Base-by-base conservation (phyloP, 805 yeast species). In the Candida parachauliodes region DNA sequence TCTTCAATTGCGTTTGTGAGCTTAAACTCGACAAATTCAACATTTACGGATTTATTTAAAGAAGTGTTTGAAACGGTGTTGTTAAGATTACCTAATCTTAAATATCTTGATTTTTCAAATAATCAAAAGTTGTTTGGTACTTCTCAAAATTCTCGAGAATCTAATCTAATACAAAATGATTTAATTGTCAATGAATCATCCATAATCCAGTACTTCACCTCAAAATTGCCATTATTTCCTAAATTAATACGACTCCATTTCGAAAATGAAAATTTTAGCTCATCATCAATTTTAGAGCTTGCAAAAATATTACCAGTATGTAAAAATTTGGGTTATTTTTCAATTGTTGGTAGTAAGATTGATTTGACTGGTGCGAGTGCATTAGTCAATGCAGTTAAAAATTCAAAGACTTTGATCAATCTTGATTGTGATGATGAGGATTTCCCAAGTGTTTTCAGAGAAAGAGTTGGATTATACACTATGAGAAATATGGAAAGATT, bases 401-500 rank as follows among this genome's bases (percentile, higher is more conserved):
- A 74, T 37, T 77, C 88, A 0, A 70, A 71, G 17, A 71, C 81
- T n/a, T 62, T 89, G 32, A 75, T 79, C 36, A 77, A 80, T 11
- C 59, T 87, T 27, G 93, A 83, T 47, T 67, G 85, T 35, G 89
- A 85, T 48, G 71, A 71, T 40, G 79, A 71, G 15, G 59, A 68
- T 15, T 70, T 85, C 46, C 81, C 89, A 9, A 76, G 73, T 37
- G 66, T 72, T 34, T 71, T 82, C 45, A 79, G 76, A 50, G 84
- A 88, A 28, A 75, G 80, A 50, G 75, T 88, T 41, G 93, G 94
- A 1, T 70, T 85, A 30, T 80, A 83, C 48, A 76, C 93, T 33
- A 81, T 89, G 81, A 75, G 83, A 49, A 89, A 89, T 57, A 81
- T 88, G 82, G 88, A 83, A 48, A 48, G 62, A 16, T 67, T 72